Conservation (phyloP, 306 rosid species). For the Albizia julibrissin region DNA sequence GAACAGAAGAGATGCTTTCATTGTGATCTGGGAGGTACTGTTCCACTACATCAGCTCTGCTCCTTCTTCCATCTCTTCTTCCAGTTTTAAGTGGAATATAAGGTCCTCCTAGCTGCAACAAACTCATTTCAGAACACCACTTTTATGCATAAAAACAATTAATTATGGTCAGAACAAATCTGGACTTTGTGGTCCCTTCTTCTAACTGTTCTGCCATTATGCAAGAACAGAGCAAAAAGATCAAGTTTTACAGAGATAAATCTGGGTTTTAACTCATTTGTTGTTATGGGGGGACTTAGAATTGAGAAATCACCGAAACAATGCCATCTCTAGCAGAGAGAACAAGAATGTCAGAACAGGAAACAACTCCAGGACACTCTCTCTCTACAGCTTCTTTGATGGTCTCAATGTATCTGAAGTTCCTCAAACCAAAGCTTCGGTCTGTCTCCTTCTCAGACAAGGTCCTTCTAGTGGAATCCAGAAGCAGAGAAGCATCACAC, state of each 20-base stretch:
- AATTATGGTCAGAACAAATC: not conserved
- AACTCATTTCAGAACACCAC: not conserved
- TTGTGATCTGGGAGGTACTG: constrained; percentile 94
- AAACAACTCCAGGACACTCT: constrained; percentile 95
- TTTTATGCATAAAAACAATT: not conserved
- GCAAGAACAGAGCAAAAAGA: not conserved
- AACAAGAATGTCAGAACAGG: constrained; percentile 92
- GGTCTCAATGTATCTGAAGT: constrained; percentile 90
- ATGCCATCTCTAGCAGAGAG: constrained; percentile 93
- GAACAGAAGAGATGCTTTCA: constrained; percentile 87
- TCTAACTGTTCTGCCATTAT: not conserved
- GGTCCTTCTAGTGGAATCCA: constrained; percentile 86
- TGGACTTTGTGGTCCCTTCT: not conserved
- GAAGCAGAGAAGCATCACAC: constrained; percentile 91
- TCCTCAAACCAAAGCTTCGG: constrained; percentile 96
- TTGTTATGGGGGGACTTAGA: not conserved
- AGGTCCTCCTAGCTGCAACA: constrained; percentile 88
- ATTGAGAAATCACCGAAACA: constrained; percentile 55
- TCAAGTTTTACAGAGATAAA: not conserved
- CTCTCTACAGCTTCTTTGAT: constrained; percentile 96
- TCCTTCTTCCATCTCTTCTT: constrained; percentile 95
- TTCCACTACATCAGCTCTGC: constrained; percentile 88
- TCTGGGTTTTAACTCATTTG: not conserved
- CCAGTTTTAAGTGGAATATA: constrained; percentile 83
- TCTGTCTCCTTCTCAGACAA: constrained; percentile 95